Base-by-base conservation (phyloP, 192 early-diverging fungal species). In the Dispira simplex region DNA sequence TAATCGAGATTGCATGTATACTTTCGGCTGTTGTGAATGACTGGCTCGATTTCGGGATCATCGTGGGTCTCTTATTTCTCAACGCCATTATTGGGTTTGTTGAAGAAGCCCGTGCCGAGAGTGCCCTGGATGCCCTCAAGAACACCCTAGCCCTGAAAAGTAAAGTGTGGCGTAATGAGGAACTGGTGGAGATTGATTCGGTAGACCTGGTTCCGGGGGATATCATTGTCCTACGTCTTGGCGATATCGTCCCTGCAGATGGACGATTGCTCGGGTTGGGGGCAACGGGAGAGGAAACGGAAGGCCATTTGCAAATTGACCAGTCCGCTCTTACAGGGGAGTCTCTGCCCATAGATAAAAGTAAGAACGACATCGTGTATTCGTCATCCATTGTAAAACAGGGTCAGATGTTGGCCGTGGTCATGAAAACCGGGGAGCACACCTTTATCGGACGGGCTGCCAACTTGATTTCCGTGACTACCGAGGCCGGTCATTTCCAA, bases 401-500 rank as follows among this genome's bases (percentile, higher is more conserved):
- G 70, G 93, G 93, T 39, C 90, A 92, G 75, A 89, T 90, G 82
- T 76, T 97, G 64, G 87, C 83, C 63, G 85, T 95, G 25, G 93
- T 97, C 25, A 86, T 81, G 65, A 95, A 95, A 76, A 97, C 94
- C 20, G 95, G 91, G 46, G 76, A 81, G 44, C 77, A 92, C 73
- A 97, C 93, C n/a, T 97, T 90, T 73, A 93, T 97, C 67, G 93
- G 93, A 25, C 87, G 93, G 63, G 91, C 93, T 8, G 92, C 93
- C 28, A 90, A 89, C 74, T 72, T 97, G 64, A 95, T 95, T 72
- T 85, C 90, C 13, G 89, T 90, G 63, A 94, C 92, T 56, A 82
- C 83, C 59, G 94, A 97, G 70, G 81, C 89, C 73, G 94, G 94
- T 62, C 94, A 97, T 73, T 97, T 97, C 79, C 94, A 97, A 70